A percentile compares a stretch with the other conserved stretches of the same genome.
These are phyloP conservation scores for Quambalaria eucalypti DNA, from an alignment of 1,284 basidiomycete genomes.

Conservation along the genomic window DNA sequence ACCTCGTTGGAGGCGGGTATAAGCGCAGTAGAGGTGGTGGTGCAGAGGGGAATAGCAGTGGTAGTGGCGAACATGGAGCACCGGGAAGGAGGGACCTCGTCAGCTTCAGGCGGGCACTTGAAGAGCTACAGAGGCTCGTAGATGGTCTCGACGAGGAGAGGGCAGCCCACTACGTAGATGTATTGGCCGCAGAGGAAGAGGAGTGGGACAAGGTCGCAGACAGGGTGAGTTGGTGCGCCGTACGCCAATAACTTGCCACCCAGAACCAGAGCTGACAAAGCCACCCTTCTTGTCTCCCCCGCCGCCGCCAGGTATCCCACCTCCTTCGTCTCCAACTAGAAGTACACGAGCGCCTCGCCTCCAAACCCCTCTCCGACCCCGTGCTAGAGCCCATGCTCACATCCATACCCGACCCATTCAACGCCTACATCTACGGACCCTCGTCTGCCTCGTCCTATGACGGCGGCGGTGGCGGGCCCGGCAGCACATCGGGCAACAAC, in stretches of 20 bases:
- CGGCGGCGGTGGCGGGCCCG: constrained; percentile 69
- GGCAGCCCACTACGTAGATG: constrained; percentile 68
- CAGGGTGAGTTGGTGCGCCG: constrained; percentile 20
- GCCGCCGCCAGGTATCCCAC: constrained; percentile 16
- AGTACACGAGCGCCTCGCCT: constrained; percentile 61
- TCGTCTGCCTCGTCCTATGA: constrained; percentile 55
- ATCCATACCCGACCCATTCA: constrained; percentile 82
- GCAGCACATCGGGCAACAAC: too few species aligned
- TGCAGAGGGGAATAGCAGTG: not conserved
- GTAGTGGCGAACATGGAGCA: constrained; percentile 2
- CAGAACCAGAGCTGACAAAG: too few species aligned
- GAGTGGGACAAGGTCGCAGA: constrained; percentile 79
- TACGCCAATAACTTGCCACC: too few species aligned
- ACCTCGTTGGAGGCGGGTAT: constrained; percentile 60
- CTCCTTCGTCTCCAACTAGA: constrained; percentile 38
- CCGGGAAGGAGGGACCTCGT: constrained; percentile 21
- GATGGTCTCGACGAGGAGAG: constrained; percentile 76
- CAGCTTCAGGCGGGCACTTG: constrained; percentile 34
- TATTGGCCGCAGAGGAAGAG: constrained; percentile 78
- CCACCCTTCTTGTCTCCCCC: too few species aligned
- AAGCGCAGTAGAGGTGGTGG: too few species aligned
- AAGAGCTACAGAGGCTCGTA: constrained; percentile 73
- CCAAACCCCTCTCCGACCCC: constrained; percentile 78
- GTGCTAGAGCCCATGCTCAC: constrained; percentile 82
- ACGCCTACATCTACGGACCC: constrained; percentile 60